phyloP scores from a whole-genome alignment of 805 yeast species.

The Torulaspora franciscae region DNA sequence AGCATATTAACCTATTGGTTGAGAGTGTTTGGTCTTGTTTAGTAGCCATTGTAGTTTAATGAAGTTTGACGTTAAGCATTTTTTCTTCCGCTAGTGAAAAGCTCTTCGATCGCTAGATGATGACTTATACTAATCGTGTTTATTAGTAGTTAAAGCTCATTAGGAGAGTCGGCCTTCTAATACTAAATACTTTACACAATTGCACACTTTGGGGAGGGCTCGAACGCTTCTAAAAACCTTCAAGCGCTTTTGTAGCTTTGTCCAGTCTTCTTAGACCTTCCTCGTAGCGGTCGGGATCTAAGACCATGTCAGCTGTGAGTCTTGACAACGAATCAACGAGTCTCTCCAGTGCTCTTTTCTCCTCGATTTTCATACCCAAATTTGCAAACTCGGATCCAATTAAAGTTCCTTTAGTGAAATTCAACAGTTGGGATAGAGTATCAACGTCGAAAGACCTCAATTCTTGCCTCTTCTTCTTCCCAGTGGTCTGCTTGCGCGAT shows the following conservation, averaged over 20 bases:
- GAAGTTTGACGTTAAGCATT: neutral
- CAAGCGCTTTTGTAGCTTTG: conserved; percentile 78
- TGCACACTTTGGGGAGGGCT: neutral
- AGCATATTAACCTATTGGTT: neutral
- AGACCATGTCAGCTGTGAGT: conserved; percentile 83
- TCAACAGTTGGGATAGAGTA: conserved; percentile 36
- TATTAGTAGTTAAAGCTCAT: neutral
- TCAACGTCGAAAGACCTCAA: conserved; percentile 31
- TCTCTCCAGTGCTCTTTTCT: conserved; percentile 74
- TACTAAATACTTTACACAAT: neutral
- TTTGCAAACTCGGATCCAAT: conserved; percentile 61
- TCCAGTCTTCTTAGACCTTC: conserved; percentile 77
- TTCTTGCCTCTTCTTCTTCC: conserved; percentile 13
- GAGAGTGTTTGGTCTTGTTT: neutral
- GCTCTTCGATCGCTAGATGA: neutral
- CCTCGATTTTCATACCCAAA: conserved; percentile 67
- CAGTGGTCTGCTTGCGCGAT: conserved; percentile 2
- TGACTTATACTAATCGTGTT: neutral
- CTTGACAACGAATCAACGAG: conserved; percentile 80
- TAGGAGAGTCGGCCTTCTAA: no score
- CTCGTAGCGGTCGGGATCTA: conserved; percentile 73
- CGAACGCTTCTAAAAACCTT: conserved; percentile 51
- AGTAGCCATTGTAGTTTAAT: neutral
- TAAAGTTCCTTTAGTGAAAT: conserved; percentile 40
- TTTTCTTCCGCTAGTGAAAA: neutral